Conservation (phyloP, 345 rosid species). For the Eucalyptus sp. region DNA sequence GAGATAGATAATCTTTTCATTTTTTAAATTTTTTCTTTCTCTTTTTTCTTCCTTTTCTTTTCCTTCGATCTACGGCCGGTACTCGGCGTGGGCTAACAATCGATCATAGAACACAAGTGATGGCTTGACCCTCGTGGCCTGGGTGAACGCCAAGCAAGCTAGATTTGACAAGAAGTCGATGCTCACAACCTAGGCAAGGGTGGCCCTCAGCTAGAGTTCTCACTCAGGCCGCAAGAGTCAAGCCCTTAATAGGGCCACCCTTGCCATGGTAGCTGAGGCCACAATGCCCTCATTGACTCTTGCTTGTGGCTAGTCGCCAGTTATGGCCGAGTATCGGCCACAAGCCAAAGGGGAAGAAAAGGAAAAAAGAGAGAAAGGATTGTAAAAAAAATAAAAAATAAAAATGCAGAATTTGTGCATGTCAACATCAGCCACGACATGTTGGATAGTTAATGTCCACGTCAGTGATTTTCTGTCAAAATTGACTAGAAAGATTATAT, state of each 20-base stretch:
- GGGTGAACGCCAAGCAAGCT: not conserved
- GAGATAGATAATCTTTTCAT: too few species aligned
- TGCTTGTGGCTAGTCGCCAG: not conserved
- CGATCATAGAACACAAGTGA: not conserved
- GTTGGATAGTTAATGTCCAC: not conserved
- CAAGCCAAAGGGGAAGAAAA: not conserved
- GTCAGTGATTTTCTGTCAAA: too few species aligned
- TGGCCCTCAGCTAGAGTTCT: not conserved
- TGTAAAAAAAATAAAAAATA: too few species aligned
- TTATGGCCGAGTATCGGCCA: not conserved
- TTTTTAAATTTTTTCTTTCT: too few species aligned
- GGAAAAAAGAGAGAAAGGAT: too few species aligned
- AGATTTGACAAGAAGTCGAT: not conserved
- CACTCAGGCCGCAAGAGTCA: too few species aligned
- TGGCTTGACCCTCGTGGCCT: not conserved
- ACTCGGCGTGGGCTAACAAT: not conserved
- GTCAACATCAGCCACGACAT: too few species aligned
- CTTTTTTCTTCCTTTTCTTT: too few species aligned
- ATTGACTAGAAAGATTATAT: not conserved
- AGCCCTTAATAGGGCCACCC: not conserved
- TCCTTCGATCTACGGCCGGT: rapidly evolving
- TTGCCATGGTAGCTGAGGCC: not conserved
- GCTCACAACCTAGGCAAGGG: not conserved
- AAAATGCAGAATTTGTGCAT: too few species aligned
- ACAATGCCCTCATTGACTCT: not conserved